Base-by-base conservation (phyloP, 176 grass and related monocot species). In the Oryza meridionalis region DNA sequence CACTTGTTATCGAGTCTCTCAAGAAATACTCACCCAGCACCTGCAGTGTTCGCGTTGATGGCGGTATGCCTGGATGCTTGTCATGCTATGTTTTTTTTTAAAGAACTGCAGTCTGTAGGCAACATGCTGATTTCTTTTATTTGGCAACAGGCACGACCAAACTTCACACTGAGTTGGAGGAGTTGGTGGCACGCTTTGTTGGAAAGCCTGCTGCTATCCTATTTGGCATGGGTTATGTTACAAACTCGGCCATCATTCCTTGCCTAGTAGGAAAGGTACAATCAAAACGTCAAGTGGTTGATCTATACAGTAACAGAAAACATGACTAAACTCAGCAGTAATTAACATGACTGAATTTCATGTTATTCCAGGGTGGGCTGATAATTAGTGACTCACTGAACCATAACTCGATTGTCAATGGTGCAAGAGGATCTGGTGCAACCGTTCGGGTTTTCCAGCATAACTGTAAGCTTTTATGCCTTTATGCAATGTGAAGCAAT, bases 331-430 rank as follows among this genome's bases (percentile, higher is more conserved):
- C 63, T 67, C 38, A 11, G 59, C 35, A n/a, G 22, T 19, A 40
- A 24, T 78, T 70, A 65, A 74, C n/a, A 64, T 42, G 69, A 7
- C 51, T 19, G 51, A 76, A 32, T 19, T 79, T 85, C 49, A 24
- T 21, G 38, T 65, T 87, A 66, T 84, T 40, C 17, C 68, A 97
- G 91, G 94, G 91, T 75, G 89, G 91, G 31, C 73, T 97, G 32
- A 92, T 97, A 82, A 91, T 97, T 71, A 94, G 91, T 59, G 94
- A 94, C 79, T 93, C 91, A 6, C 44, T 97, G 71, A 97, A 97
- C 80, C 94, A 97, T 69, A 97, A 94, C 27, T 97, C 94, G 32
- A 93, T 96, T 84, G 90, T 92, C 85, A 95, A 92, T 88, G 93
- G 93, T 2, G 93, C 90, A 9, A 91, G 81, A 85, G 94, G 94